phyloP scores from a whole-genome alignment of 2,329 filamentous ascomycete species.

The Talaromyces sp. region DNA sequence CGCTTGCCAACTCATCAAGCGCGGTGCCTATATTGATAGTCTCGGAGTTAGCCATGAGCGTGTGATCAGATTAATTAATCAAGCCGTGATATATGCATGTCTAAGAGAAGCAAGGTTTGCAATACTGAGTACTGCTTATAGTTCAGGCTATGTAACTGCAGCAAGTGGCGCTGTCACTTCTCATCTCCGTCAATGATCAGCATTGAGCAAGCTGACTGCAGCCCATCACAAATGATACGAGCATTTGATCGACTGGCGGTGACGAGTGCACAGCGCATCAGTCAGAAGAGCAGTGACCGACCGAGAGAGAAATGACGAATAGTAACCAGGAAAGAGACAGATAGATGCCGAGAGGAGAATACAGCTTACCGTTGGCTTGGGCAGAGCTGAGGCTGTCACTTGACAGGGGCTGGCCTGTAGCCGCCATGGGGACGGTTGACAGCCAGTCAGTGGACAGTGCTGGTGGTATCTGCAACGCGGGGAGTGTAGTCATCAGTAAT shows the following conservation, averaged over 20 bases:
- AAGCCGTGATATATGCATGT: background rate
- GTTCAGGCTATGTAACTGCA: slow-evolving; percentile 10
- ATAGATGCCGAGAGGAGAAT: slow-evolving; percentile 5
- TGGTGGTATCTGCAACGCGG: background rate
- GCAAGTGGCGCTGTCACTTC: slow-evolving; percentile 6
- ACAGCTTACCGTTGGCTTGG: slow-evolving; percentile 7
- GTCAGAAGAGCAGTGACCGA: slow-evolving; percentile 10
- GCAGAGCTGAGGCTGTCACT: slow-evolving; percentile 13
- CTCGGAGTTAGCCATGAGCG: slow-evolving; percentile 20
- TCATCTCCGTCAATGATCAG: slow-evolving; percentile 1
- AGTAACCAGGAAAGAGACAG: background rate
- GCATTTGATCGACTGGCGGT: slow-evolving; percentile 12
- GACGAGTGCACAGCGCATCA: slow-evolving; percentile 15
- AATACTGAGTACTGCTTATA: background rate
- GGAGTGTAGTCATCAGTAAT: background rate
- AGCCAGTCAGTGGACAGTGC: slow-evolving; percentile 3
- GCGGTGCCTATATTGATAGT: slow-evolving; percentile 17
- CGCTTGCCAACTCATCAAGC: slow-evolving; percentile 25
- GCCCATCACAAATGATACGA: slow-evolving; percentile 5
- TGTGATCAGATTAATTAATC: slow-evolving; percentile 21
- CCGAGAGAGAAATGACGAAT: background rate
- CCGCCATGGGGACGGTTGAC: slow-evolving; percentile 8
- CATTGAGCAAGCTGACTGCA: background rate
- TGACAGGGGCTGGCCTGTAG: slow-evolving; percentile 9
- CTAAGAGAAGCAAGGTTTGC: background rate